Evolutionary conservation across 176 grass and related monocot species (phyloP).

Genomic region (Alloteropsis semialata): DNA sequence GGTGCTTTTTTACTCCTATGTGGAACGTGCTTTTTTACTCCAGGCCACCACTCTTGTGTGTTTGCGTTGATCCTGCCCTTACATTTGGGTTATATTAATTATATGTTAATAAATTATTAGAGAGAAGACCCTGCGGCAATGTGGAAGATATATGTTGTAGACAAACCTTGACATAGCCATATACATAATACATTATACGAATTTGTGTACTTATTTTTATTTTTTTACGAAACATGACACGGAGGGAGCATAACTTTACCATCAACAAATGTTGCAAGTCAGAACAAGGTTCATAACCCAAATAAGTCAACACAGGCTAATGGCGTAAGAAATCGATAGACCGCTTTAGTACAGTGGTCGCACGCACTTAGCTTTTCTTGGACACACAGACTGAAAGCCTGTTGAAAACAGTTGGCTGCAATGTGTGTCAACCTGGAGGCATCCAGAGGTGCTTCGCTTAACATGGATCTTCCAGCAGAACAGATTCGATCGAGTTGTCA

Average conservation of each 20-base stretch:
- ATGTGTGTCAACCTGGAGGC: not conserved
- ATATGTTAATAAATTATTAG: too few relatives aligned
- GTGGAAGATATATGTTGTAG: not conserved
- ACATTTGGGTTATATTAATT: too few relatives aligned
- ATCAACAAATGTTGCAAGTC: not conserved
- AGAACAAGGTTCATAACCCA: not conserved
- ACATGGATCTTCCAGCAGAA: not conserved
- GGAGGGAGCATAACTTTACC: not conserved
- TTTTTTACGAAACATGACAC: not conserved
- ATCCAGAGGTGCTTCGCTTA: not conserved
- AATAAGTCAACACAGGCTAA: not conserved
- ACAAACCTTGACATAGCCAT: not conserved
- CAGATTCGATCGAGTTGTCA: constrained; percentile 5
- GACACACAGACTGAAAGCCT: not conserved
- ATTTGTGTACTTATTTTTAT: not conserved
- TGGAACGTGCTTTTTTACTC: too few relatives aligned
- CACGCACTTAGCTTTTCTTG: not conserved
- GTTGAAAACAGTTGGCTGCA: not conserved
- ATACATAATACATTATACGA: not conserved
- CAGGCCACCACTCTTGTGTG: too few relatives aligned
- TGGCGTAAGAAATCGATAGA: not conserved
- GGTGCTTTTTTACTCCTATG: too few relatives aligned
- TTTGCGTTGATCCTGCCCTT: too few relatives aligned
- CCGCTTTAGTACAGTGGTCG: not conserved
- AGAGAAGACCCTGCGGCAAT: too few relatives aligned